Percentiles rank a stretch among this genome's conserved stretches.
Conservation (phyloP, 2,329 filamentous ascomycete species). For the Verticillium isaacii region DNA sequence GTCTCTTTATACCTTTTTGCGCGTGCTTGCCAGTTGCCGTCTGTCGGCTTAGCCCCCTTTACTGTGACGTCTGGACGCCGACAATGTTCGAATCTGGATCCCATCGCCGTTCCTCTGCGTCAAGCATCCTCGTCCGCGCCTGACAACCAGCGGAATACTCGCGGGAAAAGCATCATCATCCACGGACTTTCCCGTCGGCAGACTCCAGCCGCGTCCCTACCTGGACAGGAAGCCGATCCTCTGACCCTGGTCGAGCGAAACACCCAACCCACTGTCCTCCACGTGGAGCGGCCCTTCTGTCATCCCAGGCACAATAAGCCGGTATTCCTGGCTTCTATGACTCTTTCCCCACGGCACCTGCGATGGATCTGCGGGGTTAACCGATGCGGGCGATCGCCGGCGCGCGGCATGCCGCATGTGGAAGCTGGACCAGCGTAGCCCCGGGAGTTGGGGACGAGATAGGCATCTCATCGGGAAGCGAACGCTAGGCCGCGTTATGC, state of each 20-base stretch:
- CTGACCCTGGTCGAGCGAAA: neutral
- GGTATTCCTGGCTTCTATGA: neutral
- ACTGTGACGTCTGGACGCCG: neutral
- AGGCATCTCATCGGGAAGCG: neutral
- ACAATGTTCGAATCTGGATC: neutral
- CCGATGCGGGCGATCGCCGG: neutral
- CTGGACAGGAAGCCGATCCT: neutral
- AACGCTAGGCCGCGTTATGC: neutral
- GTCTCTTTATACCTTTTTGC: neutral
- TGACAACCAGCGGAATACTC: neutral
- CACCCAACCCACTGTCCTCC: neutral
- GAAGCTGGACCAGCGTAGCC: neutral
- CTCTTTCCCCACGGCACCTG: neutral
- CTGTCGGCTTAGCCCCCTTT: neutral
- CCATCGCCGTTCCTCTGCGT: neutral
- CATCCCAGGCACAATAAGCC: neutral
- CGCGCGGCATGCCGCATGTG: neutral
- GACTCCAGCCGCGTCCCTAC: neutral
- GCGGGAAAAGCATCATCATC: neutral
- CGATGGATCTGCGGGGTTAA: neutral
- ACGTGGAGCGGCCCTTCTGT: neutral
- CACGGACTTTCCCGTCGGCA: neutral
- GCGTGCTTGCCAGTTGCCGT: neutral
- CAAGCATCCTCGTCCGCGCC: neutral
- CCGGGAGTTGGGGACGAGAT: neutral